These are phyloP conservation scores for Salvia sclarea DNA, from an alignment of 305 asterid genomes.

Conservation along the genomic window DNA sequence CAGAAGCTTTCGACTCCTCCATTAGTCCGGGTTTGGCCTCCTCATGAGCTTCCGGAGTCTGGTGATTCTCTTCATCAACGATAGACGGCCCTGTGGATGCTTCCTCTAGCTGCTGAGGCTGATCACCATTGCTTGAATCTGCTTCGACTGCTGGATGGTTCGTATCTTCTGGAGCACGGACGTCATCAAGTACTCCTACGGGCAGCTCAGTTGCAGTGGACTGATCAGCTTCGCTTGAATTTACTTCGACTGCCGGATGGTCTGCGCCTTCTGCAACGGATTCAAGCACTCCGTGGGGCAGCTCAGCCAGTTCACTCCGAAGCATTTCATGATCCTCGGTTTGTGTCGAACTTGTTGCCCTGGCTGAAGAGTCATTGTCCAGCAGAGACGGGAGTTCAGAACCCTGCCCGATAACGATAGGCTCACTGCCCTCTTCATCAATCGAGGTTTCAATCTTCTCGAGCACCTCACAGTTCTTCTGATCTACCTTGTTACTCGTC, in stretches of 20 bases:
- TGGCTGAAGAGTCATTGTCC: background rate
- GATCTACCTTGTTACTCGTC: background rate
- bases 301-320: constrained; percentile 27
- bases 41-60: background rate
- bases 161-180: background rate
- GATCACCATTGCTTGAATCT: background rate
- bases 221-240: background rate
- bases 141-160: background rate
- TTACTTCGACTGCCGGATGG: constrained; percentile 2
- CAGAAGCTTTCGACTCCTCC: too few species aligned
- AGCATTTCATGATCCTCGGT: background rate
- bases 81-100: background rate
- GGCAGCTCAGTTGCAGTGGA: constrained; percentile 24
- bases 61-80: constrained; percentile 16
- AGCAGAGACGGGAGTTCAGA: background rate
- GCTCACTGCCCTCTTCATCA: constrained; percentile 5
- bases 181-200: constrained; percentile 29
- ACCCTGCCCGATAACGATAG: background rate
- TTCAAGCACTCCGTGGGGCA: constrained; percentile 27
- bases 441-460: constrained; percentile 5
- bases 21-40: too few species aligned
- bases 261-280: constrained; percentile 3
- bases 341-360: background rate
- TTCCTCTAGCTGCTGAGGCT: constrained; percentile 11
- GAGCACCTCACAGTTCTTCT: constrained; percentile 19